A percentile compares a stretch with the other conserved stretches of the same genome.
Conservation (phyloP, 148 eudicot genomes). For the Polygonum aviculare region DNA sequence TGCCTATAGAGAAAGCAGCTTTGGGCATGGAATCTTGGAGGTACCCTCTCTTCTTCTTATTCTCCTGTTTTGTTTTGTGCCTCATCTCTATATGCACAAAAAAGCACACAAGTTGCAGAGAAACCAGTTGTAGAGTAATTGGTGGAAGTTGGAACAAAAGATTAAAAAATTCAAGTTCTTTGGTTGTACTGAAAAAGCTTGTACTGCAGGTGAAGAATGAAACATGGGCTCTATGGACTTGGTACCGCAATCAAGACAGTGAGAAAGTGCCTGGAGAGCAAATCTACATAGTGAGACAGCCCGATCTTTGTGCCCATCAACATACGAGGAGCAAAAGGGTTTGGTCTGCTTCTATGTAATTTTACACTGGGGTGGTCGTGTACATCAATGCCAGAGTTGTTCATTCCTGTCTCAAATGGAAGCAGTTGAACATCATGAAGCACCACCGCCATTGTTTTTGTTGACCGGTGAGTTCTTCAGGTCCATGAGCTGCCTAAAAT, state of each 20-base stretch:
- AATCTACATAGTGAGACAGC: conserved; percentile 84
- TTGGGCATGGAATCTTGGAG: conserved; percentile 96
- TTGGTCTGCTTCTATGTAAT: conserved; percentile 13
- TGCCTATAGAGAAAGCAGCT: conserved; percentile 87
- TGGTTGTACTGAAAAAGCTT: neutral
- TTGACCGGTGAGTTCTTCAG: conserved; percentile 7
- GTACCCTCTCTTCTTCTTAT: conserved; percentile 23
- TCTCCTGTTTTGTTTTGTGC: neutral
- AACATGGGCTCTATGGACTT: conserved; percentile 87
- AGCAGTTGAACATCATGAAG: neutral
- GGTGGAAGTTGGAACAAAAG: neutral
- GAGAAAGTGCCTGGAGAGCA: conserved; percentile 65
- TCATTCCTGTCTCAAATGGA: neutral
- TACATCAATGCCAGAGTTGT: neutral
- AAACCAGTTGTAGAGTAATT: neutral
- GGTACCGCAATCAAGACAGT: conserved; percentile 86
- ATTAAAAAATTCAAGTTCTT: neutral
- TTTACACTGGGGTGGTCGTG: neutral
- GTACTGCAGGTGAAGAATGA: conserved; percentile 71
- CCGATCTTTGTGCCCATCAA: conserved; percentile 29
- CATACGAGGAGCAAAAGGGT: conserved; percentile 12
- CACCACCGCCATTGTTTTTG: neutral
- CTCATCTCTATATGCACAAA: neutral
- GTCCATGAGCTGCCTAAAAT: neutral
- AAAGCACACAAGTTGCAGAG: neutral